phyloP scores from a whole-genome alignment of 1,284 basidiomycete genomes.

The Moniliophthora roreri region DNA sequence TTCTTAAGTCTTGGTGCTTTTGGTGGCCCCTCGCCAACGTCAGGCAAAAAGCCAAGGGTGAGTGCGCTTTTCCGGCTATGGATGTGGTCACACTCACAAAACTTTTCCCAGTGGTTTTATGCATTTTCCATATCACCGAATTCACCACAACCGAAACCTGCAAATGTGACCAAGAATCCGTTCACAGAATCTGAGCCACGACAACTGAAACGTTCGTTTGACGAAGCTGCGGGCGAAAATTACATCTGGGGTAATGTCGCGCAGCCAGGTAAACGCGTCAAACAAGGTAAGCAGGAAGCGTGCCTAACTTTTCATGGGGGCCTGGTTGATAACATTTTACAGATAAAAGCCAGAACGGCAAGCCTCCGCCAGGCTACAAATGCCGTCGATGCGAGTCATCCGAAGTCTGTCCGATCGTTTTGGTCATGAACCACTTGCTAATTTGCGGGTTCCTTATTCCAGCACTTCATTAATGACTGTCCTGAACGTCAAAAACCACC shows the following conservation, averaged over 20 bases:
- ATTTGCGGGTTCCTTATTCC: slow-evolving; percentile 2
- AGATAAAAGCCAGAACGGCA: slow-evolving; percentile 45
- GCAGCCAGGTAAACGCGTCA: slow-evolving; percentile 54
- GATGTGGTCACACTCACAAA: slow-evolving; percentile 1
- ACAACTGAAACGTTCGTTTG: slow-evolving; percentile 53
- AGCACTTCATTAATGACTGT: slow-evolving; percentile 81
- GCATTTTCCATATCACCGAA: slow-evolving; percentile 45
- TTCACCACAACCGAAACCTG: slow-evolving; percentile 44
- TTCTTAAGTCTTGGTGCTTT: slow-evolving; percentile 88
- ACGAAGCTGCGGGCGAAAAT: slow-evolving; percentile 49
- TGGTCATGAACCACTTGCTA: slow-evolving; percentile 7
- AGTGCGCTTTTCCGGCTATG: slow-evolving; percentile 23
- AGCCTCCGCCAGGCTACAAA: slow-evolving; percentile 70
- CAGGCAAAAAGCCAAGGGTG: slow-evolving; percentile 83
- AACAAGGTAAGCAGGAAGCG: slow-evolving; percentile 41
- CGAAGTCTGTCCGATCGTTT: slow-evolving; percentile 47
- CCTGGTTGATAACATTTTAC: slow-evolving; percentile 4
- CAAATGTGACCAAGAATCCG: slow-evolving; percentile 74
- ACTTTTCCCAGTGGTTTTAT: slow-evolving; percentile 45
- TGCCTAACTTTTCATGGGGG: neutral
- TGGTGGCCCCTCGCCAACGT: slow-evolving; percentile 53
- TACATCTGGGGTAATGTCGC: slow-evolving; percentile 67
- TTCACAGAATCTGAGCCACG: slow-evolving; percentile 47
- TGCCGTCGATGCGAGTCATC: slow-evolving; percentile 76
- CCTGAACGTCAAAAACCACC: slow-evolving; percentile 74